Evolutionary conservation across 345 rosid genomes (phyloP).

Genomic region (Boechera divaricarpa): DNA sequence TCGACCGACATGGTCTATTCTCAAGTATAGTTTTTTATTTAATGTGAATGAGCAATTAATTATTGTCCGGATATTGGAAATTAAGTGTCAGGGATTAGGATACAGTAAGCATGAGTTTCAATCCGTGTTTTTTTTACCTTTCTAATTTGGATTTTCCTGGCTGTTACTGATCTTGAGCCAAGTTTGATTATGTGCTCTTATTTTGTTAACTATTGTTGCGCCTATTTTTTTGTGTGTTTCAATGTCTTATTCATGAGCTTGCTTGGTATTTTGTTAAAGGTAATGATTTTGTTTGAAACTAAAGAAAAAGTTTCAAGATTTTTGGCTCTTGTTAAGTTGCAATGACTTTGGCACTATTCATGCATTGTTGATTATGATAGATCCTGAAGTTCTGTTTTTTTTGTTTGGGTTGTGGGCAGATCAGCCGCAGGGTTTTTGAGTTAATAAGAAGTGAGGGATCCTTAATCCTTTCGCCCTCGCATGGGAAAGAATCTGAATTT

Average conservation of each 20-base stretch:
- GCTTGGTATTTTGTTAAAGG: background rate
- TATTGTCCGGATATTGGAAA: background rate
- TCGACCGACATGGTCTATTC: constrained; percentile 34
- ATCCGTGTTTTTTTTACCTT: background rate
- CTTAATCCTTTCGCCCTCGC: constrained; percentile 45
- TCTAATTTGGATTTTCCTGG: background rate
- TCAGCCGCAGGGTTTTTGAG: constrained; percentile 85
- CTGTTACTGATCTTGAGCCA: background rate
- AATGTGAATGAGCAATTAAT: background rate
- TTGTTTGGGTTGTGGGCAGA: constrained; percentile 54
- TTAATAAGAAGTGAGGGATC: constrained; percentile 64
- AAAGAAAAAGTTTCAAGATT: background rate
- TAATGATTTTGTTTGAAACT: background rate
- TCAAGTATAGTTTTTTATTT: background rate
- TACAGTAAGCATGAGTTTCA: background rate
- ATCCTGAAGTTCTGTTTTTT: background rate
- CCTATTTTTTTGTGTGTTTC: background rate
- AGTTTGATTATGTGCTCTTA: no score
- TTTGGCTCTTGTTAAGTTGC: background rate
- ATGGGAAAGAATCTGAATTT: constrained; percentile 50
- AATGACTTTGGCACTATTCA: background rate
- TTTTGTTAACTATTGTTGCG: background rate
- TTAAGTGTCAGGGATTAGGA: background rate
- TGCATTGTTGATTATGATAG: background rate
- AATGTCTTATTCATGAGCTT: constrained; percentile 12